Conservation (phyloP, 352 stramenopile species). For the Phytophthora sp. region DNA sequence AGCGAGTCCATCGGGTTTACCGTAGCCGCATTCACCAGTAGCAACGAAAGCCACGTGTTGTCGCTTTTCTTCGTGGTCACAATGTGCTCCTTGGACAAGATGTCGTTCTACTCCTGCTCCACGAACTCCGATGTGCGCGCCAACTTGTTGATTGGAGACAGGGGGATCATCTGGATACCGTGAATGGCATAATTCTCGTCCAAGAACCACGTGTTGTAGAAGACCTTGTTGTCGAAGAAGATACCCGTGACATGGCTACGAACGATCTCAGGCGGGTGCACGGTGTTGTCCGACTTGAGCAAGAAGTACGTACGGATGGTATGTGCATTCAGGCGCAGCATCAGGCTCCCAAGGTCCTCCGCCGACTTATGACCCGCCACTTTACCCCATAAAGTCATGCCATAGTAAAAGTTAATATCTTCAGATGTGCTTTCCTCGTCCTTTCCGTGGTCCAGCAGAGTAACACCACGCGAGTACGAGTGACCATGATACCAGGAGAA, state of each 20-base stretch:
- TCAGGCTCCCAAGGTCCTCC: slow-evolving; percentile 71
- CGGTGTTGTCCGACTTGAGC: slow-evolving; percentile 57
- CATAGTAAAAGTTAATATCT: slow-evolving; percentile 84
- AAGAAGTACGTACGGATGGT: slow-evolving; percentile 77
- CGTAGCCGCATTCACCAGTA: slow-evolving; percentile 71
- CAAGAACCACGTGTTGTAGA: slow-evolving; percentile 81
- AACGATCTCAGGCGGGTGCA: slow-evolving; percentile 67
- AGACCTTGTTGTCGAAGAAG: slow-evolving; percentile 77
- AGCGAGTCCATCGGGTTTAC: slow-evolving; percentile 62
- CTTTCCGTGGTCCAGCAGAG: slow-evolving; percentile 62
- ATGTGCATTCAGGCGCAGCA: slow-evolving; percentile 70
- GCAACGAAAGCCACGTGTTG: slow-evolving; percentile 68
- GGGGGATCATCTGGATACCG: slow-evolving; percentile 80
- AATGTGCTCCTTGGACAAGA: slow-evolving; percentile 67
- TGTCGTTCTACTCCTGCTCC: slow-evolving; percentile 73
- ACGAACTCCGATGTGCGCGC: slow-evolving; percentile 67
- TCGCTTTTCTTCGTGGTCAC: slow-evolving; percentile 46
- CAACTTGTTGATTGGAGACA: slow-evolving; percentile 73
- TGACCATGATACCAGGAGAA: slow-evolving; percentile 80
- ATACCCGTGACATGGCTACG: slow-evolving; percentile 79
- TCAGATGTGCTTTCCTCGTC: slow-evolving; percentile 79
- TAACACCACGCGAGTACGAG: slow-evolving; percentile 76
- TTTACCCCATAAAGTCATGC: slow-evolving; percentile 76
- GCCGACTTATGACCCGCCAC: slow-evolving; percentile 58
- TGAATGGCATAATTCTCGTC: slow-evolving; percentile 72